Conservation (phyloP, 192 early-diverging fungal species). For the Coemansia sp. region DNA sequence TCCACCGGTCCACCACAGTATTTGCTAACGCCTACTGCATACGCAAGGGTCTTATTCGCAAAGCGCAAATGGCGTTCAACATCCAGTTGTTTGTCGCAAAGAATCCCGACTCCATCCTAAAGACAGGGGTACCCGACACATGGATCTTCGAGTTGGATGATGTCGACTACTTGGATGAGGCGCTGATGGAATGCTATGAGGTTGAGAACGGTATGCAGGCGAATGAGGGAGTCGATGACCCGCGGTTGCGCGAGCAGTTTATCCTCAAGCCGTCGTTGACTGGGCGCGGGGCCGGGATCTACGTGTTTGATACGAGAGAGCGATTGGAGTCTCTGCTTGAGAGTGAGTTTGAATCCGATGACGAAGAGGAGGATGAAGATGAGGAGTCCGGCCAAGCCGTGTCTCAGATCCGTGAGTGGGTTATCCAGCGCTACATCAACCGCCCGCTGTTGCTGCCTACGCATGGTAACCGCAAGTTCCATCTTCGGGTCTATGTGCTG, state of each 20-base stretch:
- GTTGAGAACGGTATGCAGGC: slow-evolving; percentile 59
- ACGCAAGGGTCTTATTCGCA: slow-evolving; percentile 70
- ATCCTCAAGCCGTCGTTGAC: slow-evolving; percentile 70
- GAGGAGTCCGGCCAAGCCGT: slow-evolving; percentile 32
- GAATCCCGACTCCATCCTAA: slow-evolving; percentile 59
- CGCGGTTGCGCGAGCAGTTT: slow-evolving; percentile 51
- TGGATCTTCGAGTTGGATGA: slow-evolving; percentile 69
- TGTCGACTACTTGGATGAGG: slow-evolving; percentile 68
- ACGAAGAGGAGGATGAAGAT: slow-evolving; percentile 41
- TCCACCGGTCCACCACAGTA: slow-evolving; percentile 39
- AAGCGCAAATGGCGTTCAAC: slow-evolving; percentile 68
- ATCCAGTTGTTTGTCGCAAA: slow-evolving; percentile 62
- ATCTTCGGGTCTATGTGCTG: slow-evolving; percentile 66
- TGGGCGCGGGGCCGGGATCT: slow-evolving; percentile 65
- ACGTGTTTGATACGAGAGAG: slow-evolving; percentile 63
- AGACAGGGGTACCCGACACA: slow-evolving; percentile 61
- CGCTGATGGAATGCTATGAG: slow-evolving; percentile 69
- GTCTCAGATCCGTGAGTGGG: slow-evolving; percentile 70
- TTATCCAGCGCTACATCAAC: slow-evolving; percentile 68
- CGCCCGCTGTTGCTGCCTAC: slow-evolving; percentile 55
- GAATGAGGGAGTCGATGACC: slow-evolving; percentile 49
- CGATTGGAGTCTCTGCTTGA: slow-evolving; percentile 57
- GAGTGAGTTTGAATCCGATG: slow-evolving; percentile 44
- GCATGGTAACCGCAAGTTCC: slow-evolving; percentile 63
- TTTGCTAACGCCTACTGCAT: slow-evolving; percentile 65